phyloP scores from a whole-genome alignment of 352 stramenopile species.

The Blastocystis sp. region DNA sequence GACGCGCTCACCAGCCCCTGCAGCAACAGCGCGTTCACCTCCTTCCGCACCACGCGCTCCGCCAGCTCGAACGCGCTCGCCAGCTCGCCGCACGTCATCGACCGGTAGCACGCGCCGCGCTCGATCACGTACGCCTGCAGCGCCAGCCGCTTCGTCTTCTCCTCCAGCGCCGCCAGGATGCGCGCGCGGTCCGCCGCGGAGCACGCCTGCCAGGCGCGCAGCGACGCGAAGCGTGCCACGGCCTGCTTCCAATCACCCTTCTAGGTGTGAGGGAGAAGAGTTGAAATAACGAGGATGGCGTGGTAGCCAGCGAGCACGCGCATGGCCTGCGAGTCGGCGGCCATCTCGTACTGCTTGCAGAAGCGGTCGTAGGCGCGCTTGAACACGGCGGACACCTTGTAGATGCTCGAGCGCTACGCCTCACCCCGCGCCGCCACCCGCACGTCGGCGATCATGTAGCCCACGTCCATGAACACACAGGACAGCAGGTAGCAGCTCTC shows the following conservation, averaged over 20 bases:
- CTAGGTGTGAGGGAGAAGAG: not conserved
- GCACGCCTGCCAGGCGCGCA: not conserved
- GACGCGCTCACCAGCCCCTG: slow-evolving; percentile 39
- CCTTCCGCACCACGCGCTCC: not conserved
- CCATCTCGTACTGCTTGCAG: too few relatives aligned
- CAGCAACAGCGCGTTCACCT: slow-evolving; percentile 39
- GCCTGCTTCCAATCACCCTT: not conserved
- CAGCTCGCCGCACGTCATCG: not conserved
- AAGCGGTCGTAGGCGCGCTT: slow-evolving; percentile 13
- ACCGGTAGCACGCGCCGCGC: not conserved
- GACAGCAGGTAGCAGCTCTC: slow-evolving; percentile 94
- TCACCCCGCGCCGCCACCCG: not conserved
- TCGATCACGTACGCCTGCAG: slow-evolving; percentile 38
- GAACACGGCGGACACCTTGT: slow-evolving; percentile 51
- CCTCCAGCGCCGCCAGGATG: not conserved
- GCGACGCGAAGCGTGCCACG: not conserved
- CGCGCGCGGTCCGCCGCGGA: not conserved
- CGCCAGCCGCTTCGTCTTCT: not conserved
- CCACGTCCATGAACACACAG: slow-evolving; percentile 96
- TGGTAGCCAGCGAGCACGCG: slow-evolving; percentile 25
- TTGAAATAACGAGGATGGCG: slow-evolving; percentile 4
- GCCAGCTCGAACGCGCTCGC: not conserved
- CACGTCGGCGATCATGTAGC: slow-evolving; percentile 80
- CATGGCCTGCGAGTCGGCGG: not conserved
- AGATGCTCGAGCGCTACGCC: not conserved